Conservation (phyloP, 2,329 filamentous ascomycete species). For the Ampelomyces quisqualis region DNA sequence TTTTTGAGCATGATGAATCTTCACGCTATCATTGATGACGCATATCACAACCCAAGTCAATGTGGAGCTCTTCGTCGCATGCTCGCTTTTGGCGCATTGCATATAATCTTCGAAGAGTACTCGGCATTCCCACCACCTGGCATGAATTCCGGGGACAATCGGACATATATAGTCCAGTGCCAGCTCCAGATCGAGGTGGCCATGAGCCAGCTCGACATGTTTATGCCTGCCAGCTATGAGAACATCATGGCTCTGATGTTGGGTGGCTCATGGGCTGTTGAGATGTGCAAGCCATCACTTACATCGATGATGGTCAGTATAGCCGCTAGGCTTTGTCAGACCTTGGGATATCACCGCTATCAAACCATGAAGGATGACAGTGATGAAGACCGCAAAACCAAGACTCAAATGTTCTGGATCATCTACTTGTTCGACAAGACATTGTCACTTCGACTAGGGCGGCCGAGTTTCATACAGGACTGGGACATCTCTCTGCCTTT, state of each 20-base stretch:
- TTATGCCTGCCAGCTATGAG: constrained; percentile 38
- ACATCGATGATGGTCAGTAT: constrained; percentile 36
- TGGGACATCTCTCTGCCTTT: constrained; percentile 41
- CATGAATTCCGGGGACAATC: constrained; percentile 12
- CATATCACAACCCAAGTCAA: constrained; percentile 22
- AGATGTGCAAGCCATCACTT: constrained; percentile 41
- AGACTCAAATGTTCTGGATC: constrained; percentile 41
- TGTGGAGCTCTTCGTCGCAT: constrained; percentile 27
- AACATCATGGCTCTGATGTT: constrained; percentile 41
- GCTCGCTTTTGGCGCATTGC: constrained; percentile 33
- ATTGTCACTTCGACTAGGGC: constrained; percentile 41
- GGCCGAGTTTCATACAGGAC: constrained; percentile 42
- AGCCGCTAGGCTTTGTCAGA: constrained; percentile 36
- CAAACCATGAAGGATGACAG: constrained; percentile 39
- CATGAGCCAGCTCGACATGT: constrained; percentile 36
- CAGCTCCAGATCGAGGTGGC: constrained; percentile 48
- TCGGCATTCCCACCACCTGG: constrained; percentile 15
- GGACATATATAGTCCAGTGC: constrained; percentile 23
- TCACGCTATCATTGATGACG: constrained; percentile 27
- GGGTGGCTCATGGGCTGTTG: constrained; percentile 35
- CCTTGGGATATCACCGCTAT: constrained; percentile 41
- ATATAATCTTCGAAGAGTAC: constrained; percentile 35
- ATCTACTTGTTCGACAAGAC: constrained; percentile 45
- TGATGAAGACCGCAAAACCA: constrained; percentile 28
- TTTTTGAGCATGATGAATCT: constrained; percentile 33